phyloP scores from a whole-genome alignment of 768 basidiomycete species.

The Flagelloscypha sp. region DNA sequence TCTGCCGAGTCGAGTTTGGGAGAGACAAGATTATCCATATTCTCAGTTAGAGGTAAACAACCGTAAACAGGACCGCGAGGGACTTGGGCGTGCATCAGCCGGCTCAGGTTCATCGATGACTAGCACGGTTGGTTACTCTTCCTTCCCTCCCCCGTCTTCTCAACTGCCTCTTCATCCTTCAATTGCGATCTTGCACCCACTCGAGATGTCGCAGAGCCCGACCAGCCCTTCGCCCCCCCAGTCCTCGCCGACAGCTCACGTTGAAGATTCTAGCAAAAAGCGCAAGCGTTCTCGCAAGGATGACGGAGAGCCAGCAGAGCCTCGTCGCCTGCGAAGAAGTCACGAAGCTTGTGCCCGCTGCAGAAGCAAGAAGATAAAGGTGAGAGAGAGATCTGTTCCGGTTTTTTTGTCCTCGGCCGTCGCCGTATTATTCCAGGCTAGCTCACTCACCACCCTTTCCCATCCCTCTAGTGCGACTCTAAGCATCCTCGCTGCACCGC shows the following conservation, averaged over 20 bases:
- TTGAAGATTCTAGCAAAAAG: too few relatives aligned
- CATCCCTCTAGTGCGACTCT: constrained; percentile 67
- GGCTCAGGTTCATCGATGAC: too few relatives aligned
- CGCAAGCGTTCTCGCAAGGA: constrained; percentile 53
- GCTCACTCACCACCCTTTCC: constrained; percentile 23
- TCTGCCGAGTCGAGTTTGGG: too few relatives aligned
- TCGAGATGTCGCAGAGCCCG: neutral
- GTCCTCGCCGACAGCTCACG: too few relatives aligned
- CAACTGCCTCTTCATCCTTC: neutral
- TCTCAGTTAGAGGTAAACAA: too few relatives aligned
- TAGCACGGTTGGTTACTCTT: too few relatives aligned
- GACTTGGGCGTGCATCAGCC: too few relatives aligned
- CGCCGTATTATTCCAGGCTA: constrained; percentile 71
- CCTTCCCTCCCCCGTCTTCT: too few relatives aligned
- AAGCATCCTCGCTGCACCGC: constrained; percentile 84
- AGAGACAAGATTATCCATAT: too few relatives aligned
- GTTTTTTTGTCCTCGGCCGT: constrained; percentile 58
- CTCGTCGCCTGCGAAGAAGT: constrained; percentile 75
- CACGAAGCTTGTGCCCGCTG: constrained; percentile 91
- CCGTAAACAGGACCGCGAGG: too few relatives aligned
- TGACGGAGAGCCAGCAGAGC: constrained; percentile 55
- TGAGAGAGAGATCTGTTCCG: constrained; percentile 50
- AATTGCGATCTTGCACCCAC: neutral
- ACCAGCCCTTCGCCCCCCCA: too few relatives aligned
- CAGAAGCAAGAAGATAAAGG: constrained; percentile 96